Evolutionary conservation across 441 rosid genomes (phyloP), one percentile per base, ranked within the genome.

Genomic region (Oxalis stricta): DNA sequence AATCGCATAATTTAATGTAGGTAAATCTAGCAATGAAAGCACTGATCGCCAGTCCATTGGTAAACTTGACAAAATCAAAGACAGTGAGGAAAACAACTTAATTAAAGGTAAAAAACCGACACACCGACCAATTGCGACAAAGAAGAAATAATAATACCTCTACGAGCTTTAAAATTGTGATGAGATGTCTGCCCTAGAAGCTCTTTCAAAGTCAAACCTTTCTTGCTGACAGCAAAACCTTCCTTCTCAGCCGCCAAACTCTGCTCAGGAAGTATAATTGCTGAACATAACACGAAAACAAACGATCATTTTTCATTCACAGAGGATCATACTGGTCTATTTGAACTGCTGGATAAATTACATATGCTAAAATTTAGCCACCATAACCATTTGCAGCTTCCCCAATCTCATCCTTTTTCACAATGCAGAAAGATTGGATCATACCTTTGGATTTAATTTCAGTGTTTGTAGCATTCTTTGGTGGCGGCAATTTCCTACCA

Each of bases 401-500:
- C n/a, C n/a, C n/a, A n/a, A n/a, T n/a, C n/a, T n/a, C n/a, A n/a
- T n/a, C n/a, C n/a, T n/a, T n/a, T n/a, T n/a, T n/a, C n/a, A n/a
- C n/a, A n/a, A n/a, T n/a, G n/a, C 12, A 34, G 14, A 35, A 12
- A 2, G 13, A 38, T 18, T 41, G 35, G 26, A 46, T 10, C 45
- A 5, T 41, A 92, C 97, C 94, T 82, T 77, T 82, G 55, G 84
- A 92, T 43, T 74, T 84, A 59, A 84, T 72, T 67, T 87, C 85
- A 13, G 94, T 87, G 71, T 79, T 71, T 2, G 95, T 92, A 1
- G 86, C 75, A 64, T 87, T 87, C 66, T 76, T 79, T 11, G 92
- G 77, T 7, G 94, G 97, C n/a, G 94, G 94, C 72, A 92, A 64
- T 46, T 77, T 92, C 55, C 84, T 67, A 12, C 96, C 95, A 0